Percentiles rank a stretch among this genome's conserved stretches.
Conservation (phyloP, 352 stramenopile species). For the Pythium aquatile region DNA sequence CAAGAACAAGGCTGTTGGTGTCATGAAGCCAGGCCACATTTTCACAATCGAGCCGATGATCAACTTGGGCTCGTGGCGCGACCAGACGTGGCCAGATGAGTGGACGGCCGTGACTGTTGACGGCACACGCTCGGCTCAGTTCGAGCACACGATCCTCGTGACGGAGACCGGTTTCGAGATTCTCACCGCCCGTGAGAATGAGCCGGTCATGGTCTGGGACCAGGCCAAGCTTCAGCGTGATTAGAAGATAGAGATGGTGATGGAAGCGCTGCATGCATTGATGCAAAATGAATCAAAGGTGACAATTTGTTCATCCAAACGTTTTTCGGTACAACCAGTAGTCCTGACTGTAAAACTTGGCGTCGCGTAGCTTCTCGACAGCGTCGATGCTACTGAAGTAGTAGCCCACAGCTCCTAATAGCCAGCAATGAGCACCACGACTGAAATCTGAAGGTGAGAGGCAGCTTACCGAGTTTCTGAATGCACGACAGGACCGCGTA, state of each 20-base stretch:
- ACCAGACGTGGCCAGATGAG: constrained; percentile 96
- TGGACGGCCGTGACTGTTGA: constrained; percentile 97
- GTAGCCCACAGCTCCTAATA: constrained; percentile 43
- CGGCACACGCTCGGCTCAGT: constrained; percentile 95
- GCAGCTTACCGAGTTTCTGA: constrained; percentile 51
- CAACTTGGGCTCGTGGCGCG: constrained; percentile 92
- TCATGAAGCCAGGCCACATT: constrained; percentile 97
- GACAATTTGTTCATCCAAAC: not conserved
- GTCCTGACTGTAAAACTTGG: constrained; percentile 57
- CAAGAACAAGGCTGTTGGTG: constrained; percentile 97
- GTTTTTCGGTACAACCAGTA: constrained; percentile 42
- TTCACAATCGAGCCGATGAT: constrained; percentile 99
- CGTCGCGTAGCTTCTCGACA: constrained; percentile 46
- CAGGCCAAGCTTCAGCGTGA: constrained; percentile 71
- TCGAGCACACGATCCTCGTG: constrained; percentile 99
- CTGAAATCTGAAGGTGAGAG: not conserved
- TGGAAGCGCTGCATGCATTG: not conserved
- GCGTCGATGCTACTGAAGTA: constrained; percentile 53
- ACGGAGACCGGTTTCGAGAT: constrained; percentile 97
- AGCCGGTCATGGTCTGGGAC: constrained; percentile 89
- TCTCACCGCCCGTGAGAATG: constrained; percentile 90
- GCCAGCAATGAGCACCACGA: not conserved
- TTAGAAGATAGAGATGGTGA: constrained; percentile 18
- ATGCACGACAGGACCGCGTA: constrained; percentile 46
- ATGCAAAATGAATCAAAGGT: not conserved